Conservation (phyloP, 257 asterid genomes). For the Nemophila menziesii region DNA sequence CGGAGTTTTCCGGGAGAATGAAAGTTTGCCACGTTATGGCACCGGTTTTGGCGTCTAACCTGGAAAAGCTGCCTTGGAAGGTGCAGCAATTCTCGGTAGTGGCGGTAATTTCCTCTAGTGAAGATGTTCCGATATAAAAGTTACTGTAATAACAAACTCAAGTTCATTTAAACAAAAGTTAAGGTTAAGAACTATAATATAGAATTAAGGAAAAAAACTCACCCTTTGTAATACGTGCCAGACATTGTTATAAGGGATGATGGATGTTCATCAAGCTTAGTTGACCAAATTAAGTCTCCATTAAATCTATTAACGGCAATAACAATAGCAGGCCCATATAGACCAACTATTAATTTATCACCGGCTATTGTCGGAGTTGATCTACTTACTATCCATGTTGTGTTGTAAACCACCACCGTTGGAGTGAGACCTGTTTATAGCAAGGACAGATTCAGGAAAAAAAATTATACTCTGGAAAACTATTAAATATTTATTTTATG, state of each 20-base stretch:
- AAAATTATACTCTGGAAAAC: too few species aligned
- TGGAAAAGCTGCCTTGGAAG: constrained; percentile 39
- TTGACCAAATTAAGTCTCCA: constrained; percentile 26
- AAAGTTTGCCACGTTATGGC: constrained; percentile 29
- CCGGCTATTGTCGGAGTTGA: constrained; percentile 28
- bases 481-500: too few species aligned
- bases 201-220: not conserved
- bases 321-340: constrained; percentile 27
- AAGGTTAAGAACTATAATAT: not conserved
- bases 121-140: constrained; percentile 40
- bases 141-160: constrained; percentile 5
- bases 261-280: constrained; percentile 21
- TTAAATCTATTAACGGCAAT: constrained; percentile 18
- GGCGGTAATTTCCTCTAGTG: constrained; percentile 21
- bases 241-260: constrained; percentile 32
- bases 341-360: constrained; percentile 16
- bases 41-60: constrained; percentile 30
- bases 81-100: constrained; percentile 27
- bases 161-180: not conserved
- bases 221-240: constrained; percentile 25
- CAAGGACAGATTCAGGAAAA: too few species aligned
- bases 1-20: constrained; percentile 30
- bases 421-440: too few species aligned
- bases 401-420: constrained; percentile 5
- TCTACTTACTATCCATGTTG: constrained; percentile 9